Base-by-base conservation (phyloP, 2,329 filamentous ascomycete genomes). In the Aureobasidium sp. region DNA sequence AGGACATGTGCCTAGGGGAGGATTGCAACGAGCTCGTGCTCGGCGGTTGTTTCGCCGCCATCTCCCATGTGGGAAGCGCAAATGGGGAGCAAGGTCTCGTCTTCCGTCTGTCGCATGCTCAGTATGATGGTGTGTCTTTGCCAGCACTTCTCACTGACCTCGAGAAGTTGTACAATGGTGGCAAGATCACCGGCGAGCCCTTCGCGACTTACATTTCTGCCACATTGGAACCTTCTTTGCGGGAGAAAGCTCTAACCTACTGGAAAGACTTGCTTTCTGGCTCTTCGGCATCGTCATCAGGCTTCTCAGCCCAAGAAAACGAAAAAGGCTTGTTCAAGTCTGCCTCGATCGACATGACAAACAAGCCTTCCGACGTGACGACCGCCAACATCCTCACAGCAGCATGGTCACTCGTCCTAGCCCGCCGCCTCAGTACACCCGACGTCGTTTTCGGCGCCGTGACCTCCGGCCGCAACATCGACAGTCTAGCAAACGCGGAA, bases 391-490 rank as follows among this genome's bases (percentile, higher is more conserved):
- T 85, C 3, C 73, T 86, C 37, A 84, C 83, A 67, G 78, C 81
- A 0, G 82, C 82, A 0, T 86, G 83, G 84, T 79, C 82, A 2
- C 77, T 82, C 62, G 77, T 81, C 0, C 76, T 86, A 2, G 79
- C 81, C 0, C 80, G 76, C 15, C 71, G 84, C 11, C 77, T 81
- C 0, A 77, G 75, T 0, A 74, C 70, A 0, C 71, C 76, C 11
- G 83, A 86, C 55, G 77, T 86, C 3, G 76, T 84, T 3, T 86
- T 85, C 63, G 84, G 82, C 31, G 83, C 86, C 66, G 86, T 88
- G 0, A 84, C 86, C 45, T 85, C 81, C 63, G 86, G 87, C 0
- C 81, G 86, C 51, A 85, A 84, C 69, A 80, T 83, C 20, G 3
- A 39, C 9, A 82, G 81, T 62, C 76, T 85, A 0, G 75, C 79